Evolutionary conservation across 805 yeast genomes (phyloP).

Genomic region (Yarrowia bubula): DNA sequence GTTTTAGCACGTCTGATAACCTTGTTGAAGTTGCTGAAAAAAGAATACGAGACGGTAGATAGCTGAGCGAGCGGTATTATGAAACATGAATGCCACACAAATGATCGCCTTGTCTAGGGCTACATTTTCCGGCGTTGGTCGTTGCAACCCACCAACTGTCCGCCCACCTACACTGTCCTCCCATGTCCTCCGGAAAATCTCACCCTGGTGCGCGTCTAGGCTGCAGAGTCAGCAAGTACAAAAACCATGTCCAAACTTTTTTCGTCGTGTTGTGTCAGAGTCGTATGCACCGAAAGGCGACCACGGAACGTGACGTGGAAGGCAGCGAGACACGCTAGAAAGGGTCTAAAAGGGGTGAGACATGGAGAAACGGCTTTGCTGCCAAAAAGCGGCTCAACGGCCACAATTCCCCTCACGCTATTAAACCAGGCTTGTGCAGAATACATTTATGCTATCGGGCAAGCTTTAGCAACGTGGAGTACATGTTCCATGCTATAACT

Average conservation of each 20-base stretch:
- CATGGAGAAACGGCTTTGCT: no score
- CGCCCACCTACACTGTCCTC: neutral
- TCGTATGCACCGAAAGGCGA: no score
- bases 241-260: neutral
- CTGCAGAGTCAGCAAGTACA: constrained; percentile 5
- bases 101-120: neutral
- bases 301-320: no score
- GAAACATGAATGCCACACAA: no score
- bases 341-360: no score
- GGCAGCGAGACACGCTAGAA: no score
- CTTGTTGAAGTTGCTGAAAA: constrained; percentile 8
- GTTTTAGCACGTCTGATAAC: constrained; percentile 10
- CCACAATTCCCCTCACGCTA: no score
- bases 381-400: no score
- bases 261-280: no score
- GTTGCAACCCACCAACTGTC: no score
- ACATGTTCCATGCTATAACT: neutral
- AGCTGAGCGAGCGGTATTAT: no score
- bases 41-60: no score
- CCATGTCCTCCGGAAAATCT: neutral
- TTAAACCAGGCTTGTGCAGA: neutral
- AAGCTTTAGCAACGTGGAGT: neutral
- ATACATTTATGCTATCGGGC: neutral
- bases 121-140: neutral
- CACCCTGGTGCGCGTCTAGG: neutral